Base-by-base conservation (phyloP, 441 rosid species). In the Populus hybrid region DNA sequence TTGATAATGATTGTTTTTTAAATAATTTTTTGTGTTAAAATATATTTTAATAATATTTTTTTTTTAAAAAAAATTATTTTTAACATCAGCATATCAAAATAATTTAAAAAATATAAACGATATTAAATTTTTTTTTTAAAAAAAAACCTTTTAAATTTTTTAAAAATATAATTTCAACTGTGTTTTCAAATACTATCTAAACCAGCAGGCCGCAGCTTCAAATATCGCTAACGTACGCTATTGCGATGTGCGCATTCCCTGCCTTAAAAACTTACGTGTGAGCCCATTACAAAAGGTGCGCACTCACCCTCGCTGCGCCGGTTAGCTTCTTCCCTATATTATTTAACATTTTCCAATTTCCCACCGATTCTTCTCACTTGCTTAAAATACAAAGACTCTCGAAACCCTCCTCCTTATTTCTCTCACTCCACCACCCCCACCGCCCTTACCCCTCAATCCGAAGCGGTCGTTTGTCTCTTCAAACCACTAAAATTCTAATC, bases 271-370 rank as follows among this genome's bases (percentile, higher is more conserved):
- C 69, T 59, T 61, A 84, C 89, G 53, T 42, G 83, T 65, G 76
- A 50, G 23, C 63, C 46, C 53, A 0, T 18, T 74, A 65, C 70
- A 69, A 73, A 74, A 68, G 81, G 81, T 81, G 82, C 79, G 84
- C 83, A 70, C 28, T 64, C 67, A 79, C 81, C 50, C 76, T 9
- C 10, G 0, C 7, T 1, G 82, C 80, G 85, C 74, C 64, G 16
- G 63, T 78, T 81, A 71, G 85, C 76, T 18, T 2, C 1, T 6
- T 11, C 26, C 11, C 3, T 76, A n/a, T 9, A 4, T 8, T 16
- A 9, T 40, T 11, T 30, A 67, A 1, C 67, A 73, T 38, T 36
- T 63, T 66, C 34, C 78, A 75, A 18, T 74, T 81, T 79, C 80
- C 83, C 82, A 69, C 71, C 77, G 70, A 23, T 73, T 74, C 72